Evolutionary conservation across 2,329 filamentous ascomycete genomes (phyloP), one percentile per base, ranked within the genome.

Genomic region (Tolypocladium album): DNA sequence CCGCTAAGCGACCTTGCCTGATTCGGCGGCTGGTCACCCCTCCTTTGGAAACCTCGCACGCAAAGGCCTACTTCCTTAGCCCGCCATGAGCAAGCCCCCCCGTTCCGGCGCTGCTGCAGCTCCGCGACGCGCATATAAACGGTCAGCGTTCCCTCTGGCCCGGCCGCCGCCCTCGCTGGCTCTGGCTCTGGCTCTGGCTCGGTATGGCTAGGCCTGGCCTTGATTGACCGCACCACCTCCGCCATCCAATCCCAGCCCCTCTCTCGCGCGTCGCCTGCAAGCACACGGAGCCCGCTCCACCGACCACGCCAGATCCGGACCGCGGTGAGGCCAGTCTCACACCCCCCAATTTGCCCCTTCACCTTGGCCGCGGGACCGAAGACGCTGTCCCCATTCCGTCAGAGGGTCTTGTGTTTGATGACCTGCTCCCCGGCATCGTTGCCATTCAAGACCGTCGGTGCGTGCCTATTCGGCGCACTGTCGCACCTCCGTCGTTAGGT

Each of bases 71-170:
- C 27, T n/a, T n/a, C n/a, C 24, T 50, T 34, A 20, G 47, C 31
- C 22, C 47, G 36, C 27, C 36, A 55, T 43, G 39, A 55, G 40
- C 34, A 36, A 11, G 34, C 34, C 22, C 50, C 47, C 45, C 50
- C 50, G 50, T 45, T 47, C 34, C 24, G 58, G 40, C 31, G 52
- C 36, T 38, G 58, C 12, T 38, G 52, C 58, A 39, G 39, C 58
- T 53, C 52, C 58, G 22, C 57, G 50, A n/a, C 64, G 66, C 72
- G 75, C 76, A 79, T 79, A 79, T 79, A 79, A 79, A 79, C 76
- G 75, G 67, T 68, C 69, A 70, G 66, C 68, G 71, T 74, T 78
- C 76, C 76, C 76, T 73, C 71, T 55, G 24, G 47, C 24, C 24
- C 47, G 47, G 7, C 24, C 22, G 24, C 9, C 22, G 22, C 43